phyloP scores from a whole-genome alignment of 257 asterid species.

The Nicotiana otophora region DNA sequence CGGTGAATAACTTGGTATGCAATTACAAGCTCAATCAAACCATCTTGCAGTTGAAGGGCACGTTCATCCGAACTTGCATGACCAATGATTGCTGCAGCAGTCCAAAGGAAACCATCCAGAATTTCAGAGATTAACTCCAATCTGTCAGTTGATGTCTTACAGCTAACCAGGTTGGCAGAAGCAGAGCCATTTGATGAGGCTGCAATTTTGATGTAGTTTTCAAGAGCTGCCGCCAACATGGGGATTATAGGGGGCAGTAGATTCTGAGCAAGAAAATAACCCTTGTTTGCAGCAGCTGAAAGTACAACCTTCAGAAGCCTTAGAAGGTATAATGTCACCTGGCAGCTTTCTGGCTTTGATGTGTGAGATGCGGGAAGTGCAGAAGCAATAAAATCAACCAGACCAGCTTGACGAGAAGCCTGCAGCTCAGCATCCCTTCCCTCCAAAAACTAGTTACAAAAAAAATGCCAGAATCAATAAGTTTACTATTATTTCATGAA shows the following conservation, averaged over 20 bases:
- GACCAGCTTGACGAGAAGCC: conserved; percentile 95
- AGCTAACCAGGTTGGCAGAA: conserved; percentile 40
- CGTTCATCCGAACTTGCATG: conserved; percentile 52
- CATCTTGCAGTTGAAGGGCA: conserved; percentile 82
- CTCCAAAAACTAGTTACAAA: conserved; percentile 60
- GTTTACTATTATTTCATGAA: conserved; percentile 11
- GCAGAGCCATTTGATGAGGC: conserved; percentile 67
- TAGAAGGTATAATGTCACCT: conserved; percentile 70
- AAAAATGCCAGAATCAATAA: conserved; percentile 19
- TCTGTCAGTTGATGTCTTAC: conserved; percentile 56
- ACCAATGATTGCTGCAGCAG: conserved; percentile 69
- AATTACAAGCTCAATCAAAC: conserved; percentile 82
- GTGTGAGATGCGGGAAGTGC: conserved; percentile 97
- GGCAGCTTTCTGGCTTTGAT: conserved; percentile 94
- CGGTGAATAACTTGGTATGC: conserved; percentile 89
- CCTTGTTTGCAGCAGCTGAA: conserved; percentile 54
- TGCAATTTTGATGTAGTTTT: conserved; percentile 84
- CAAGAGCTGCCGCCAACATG: conserved; percentile 92
- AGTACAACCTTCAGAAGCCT: conserved; percentile 75
- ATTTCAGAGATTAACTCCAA: conserved; percentile 67
- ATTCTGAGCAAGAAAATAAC: conserved; percentile 92
- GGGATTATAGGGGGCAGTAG: conserved; percentile 94
- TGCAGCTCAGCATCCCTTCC: conserved; percentile 96
- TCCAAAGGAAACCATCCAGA: conserved; percentile 80
- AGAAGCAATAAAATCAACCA: conserved; percentile 95